Conservation (phyloP, 345 rosid species). For the Durio zibethinus region DNA sequence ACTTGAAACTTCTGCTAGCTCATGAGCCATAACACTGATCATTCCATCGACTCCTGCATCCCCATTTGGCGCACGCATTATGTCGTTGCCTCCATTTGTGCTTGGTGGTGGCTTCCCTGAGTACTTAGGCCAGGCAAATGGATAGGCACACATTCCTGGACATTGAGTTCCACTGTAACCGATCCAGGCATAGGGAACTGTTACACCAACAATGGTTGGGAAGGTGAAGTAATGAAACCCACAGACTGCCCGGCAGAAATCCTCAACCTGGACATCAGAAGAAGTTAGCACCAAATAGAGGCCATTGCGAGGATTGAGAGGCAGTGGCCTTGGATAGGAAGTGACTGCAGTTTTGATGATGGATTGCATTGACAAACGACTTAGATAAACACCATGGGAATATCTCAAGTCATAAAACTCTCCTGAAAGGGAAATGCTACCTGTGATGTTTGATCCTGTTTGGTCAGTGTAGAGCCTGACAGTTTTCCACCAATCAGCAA, state of each 20-base stretch:
- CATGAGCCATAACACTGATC: conserved; percentile 63
- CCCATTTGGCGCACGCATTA: conserved; percentile 53
- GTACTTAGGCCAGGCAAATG: conserved; percentile 50
- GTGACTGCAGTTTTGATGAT: conserved; percentile 43
- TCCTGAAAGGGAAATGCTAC: conserved; percentile 35
- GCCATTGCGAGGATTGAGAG: conserved; percentile 51
- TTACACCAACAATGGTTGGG: conserved; percentile 46
- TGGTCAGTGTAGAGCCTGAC: conserved; percentile 60
- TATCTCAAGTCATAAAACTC: conserved; percentile 40
- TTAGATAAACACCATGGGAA: conserved; percentile 52
- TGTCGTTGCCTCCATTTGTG: conserved; percentile 27
- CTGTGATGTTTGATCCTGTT: conserved; percentile 55
- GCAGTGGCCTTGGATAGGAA: conserved; percentile 28
- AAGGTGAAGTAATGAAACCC: conserved; percentile 73
- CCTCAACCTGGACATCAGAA: conserved; percentile 54
- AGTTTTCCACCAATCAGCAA: conserved; percentile 62
- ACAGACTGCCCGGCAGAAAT: conserved; percentile 61
- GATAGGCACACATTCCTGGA: conserved; percentile 58
- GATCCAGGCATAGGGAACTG: conserved; percentile 62
- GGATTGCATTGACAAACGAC: conserved; percentile 47
- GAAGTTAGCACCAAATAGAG: conserved; percentile 52
- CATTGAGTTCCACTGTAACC: conserved; percentile 57
- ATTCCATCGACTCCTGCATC: conserved; percentile 59
- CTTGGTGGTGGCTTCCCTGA: conserved; percentile 39
- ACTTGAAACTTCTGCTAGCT: conserved; percentile 55